These are phyloP conservation scores for Coniochaeta sp. DNA, from an alignment of 2,329 filamentous ascomycete species.

Conservation along the genomic window DNA sequence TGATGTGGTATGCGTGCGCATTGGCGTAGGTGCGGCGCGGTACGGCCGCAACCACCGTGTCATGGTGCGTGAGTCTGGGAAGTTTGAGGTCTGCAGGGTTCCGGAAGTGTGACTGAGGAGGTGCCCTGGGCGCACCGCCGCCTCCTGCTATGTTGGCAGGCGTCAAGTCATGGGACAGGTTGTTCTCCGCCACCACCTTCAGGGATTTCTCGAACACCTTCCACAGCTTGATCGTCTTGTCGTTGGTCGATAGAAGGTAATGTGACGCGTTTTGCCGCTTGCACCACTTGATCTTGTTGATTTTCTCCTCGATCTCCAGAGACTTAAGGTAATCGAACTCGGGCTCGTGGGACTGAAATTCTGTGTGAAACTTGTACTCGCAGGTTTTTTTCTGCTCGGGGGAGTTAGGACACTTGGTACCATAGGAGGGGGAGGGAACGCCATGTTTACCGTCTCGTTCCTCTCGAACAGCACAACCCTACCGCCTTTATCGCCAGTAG, in stretches of 20 bases:
- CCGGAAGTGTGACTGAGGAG: conserved; percentile 69
- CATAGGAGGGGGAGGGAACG: not conserved
- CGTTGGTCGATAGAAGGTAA: conserved; percentile 95
- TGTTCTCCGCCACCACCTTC: conserved; percentile 98
- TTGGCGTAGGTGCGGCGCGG: conserved; percentile 96
- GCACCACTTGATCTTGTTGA: conserved; percentile 99
- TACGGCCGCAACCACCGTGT: conserved; percentile 94
- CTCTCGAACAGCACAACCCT: conserved; percentile 82
- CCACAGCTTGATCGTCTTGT: conserved; percentile 99
- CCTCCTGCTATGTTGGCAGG: conserved; percentile 66
- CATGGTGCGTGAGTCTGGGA: conserved; percentile 92
- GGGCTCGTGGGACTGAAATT: conserved; percentile 98
- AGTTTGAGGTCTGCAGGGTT: conserved; percentile 80
- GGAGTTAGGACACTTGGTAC: conserved; percentile 22
- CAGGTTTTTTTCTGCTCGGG: conserved; percentile 91
- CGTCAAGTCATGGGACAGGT: conserved; percentile 89
- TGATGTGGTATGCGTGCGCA: conserved; percentile 98
- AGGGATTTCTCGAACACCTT: conserved; percentile 99
- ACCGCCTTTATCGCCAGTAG: conserved; percentile 84
- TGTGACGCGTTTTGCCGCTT: conserved; percentile 96
- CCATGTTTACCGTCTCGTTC: conserved; percentile 77
- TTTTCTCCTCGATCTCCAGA: conserved; percentile 99
- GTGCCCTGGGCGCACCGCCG: conserved; percentile 68
- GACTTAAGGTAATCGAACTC: conserved; percentile 99
- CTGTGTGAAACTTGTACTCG: conserved; percentile 99